A percentile compares a stretch with the other conserved stretches of the same genome.
Conservation (phyloP, 495 filamentous ascomycete species). For the Xylaria intraflava region DNA sequence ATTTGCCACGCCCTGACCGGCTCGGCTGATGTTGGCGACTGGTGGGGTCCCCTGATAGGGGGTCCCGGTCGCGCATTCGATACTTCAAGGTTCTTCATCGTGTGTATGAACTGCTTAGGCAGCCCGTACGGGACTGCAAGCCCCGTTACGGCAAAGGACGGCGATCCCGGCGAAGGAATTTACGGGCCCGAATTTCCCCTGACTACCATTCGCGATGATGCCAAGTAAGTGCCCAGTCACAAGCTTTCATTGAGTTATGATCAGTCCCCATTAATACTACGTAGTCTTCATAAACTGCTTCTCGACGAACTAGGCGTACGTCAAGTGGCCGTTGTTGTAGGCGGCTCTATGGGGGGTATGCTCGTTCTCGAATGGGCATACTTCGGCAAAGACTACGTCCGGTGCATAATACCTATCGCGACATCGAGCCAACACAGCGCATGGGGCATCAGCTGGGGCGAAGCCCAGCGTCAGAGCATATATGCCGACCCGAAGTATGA, state of each 20-base stretch:
- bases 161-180: constrained; percentile 60
- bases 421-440: constrained; percentile 92
- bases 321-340: constrained; percentile 82
- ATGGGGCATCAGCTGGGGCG: constrained; percentile 99
- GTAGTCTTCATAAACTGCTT: constrained; percentile 80
- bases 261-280: constrained; percentile 11
- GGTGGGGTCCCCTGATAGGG: constrained; percentile 95
- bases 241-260: not conserved
- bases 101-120: constrained; percentile 93
- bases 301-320: constrained; percentile 83
- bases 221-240: constrained; percentile 56
- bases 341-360: constrained; percentile 99
- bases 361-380: constrained; percentile 94
- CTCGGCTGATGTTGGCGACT: constrained; percentile 92
- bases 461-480: constrained; percentile 95
- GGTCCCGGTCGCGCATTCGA: constrained; percentile 89
- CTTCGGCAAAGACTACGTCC: constrained; percentile 90
- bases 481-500: constrained; percentile 98
- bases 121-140: constrained; percentile 96
- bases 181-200: constrained; percentile 97
- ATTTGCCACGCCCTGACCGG: constrained; percentile 97
- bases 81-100: constrained; percentile 81
- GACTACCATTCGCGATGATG: constrained; percentile 92
- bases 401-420: constrained; percentile 85
- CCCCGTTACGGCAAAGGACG: constrained; percentile 83